These are phyloP conservation scores for Xylariomycetidae sp. DNA, from an alignment of 2,329 filamentous ascomycete genomes.

Conservation along the genomic window DNA sequence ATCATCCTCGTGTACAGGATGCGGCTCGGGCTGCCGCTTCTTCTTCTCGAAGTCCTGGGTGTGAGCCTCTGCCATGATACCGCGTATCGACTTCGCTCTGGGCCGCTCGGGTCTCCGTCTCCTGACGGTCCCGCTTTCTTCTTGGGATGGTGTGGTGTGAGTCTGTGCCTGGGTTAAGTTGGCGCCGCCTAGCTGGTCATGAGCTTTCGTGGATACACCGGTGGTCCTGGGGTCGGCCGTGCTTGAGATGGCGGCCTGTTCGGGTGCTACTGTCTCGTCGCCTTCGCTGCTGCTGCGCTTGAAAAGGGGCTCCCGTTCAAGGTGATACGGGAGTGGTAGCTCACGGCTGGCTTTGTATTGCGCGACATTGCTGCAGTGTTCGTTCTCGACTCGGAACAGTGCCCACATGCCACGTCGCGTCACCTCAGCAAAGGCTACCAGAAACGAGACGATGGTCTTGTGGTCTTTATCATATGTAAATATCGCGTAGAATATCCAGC, in stretches of 20 bases:
- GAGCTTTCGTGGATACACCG: slow-evolving; percentile 10
- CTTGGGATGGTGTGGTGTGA: slow-evolving; percentile 14
- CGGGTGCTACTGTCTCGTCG: slow-evolving; percentile 8
- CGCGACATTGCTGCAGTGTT: slow-evolving; percentile 89
- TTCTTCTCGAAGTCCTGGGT: slow-evolving; percentile 88
- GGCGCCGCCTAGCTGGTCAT: slow-evolving; percentile 9
- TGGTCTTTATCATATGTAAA: slow-evolving; percentile 78
- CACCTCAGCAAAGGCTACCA: slow-evolving; percentile 74
- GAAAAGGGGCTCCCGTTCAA: slow-evolving; percentile 39
- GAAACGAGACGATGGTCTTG: slow-evolving; percentile 75
- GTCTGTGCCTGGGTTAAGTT: slow-evolving; percentile 6
- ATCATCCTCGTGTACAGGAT: slow-evolving; percentile 28
- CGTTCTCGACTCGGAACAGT: slow-evolving; percentile 92
- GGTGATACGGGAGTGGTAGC: slow-evolving; percentile 76
- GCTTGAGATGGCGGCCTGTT: slow-evolving; percentile 8
- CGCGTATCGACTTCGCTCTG: slow-evolving; percentile 40
- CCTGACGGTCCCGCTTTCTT: slow-evolving; percentile 15
- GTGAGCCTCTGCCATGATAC: slow-evolving; percentile 78
- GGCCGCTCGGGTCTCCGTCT: slow-evolving; percentile 16
- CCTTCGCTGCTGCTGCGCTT: slow-evolving; percentile 36
- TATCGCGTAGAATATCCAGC: slow-evolving; percentile 91
- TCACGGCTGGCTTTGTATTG: slow-evolving; percentile 88
- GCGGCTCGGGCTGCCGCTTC: slow-evolving; percentile 40
- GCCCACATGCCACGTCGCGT: slow-evolving; percentile 86
- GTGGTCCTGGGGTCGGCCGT: slow-evolving; percentile 15